Base-by-base conservation (phyloP, 2,329 filamentous ascomycete species). In the Mariannaea elegans region DNA sequence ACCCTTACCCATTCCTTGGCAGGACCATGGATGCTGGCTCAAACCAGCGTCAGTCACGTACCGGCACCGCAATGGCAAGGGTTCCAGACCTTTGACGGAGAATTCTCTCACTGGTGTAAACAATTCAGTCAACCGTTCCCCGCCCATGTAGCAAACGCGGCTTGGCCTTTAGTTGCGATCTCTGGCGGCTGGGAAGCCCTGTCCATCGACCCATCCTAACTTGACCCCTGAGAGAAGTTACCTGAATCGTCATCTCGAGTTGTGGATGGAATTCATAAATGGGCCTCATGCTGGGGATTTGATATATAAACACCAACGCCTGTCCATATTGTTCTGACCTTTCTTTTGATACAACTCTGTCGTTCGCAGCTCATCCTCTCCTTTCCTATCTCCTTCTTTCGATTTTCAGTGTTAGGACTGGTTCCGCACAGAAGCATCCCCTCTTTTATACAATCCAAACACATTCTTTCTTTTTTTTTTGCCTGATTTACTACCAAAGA, bases 91-190 rank as follows among this genome's bases (percentile, higher is more conserved):
- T n/a, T 18, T 2, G 5, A 44, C 65, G 66, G 66, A 65, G 65
- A 69, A 69, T 59, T 65, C 34, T 68, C 32, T 41, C 29, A 68
- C 69, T 69, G 61, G 66, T 69, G 66, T 56, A 58, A 68, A 42
- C 47, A 49, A 21, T n/a, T 48, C 19, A 27, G 2, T 14, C 46
- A n/a, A 21, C 18, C 38, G 5, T 36, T 2, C n/a, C 34, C 14
- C 8, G 34, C 8, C 38, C 18, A 45, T 39, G 39, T 24, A 38
- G 21, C 13, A 21, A 31, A 14, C 48, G 31, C 7, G 16, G 41
- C 38, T 34, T 32, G n/a, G 23, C 34, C 16, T 31, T 47, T 13
- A 19, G 34, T 19, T 31, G 23, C 38, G 14, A 5, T 31, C 18
- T 34, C 42, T 13, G 4, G 29, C 23, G 31, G 16, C 34, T 48